phyloP scores from a whole-genome alignment of 108 stramenopile species.

The Seminavis robusta region DNA sequence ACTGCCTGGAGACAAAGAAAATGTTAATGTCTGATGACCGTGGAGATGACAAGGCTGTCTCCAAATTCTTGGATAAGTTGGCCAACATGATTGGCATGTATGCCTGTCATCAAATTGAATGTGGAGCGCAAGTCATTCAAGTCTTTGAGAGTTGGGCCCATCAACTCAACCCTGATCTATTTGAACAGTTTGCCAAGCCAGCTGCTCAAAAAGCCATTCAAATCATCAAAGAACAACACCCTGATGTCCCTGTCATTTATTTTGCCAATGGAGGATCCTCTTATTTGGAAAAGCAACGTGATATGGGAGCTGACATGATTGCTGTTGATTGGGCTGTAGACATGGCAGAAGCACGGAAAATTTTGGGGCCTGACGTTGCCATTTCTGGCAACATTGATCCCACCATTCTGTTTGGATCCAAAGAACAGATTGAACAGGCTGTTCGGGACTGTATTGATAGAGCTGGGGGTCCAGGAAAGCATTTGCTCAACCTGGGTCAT shows the following conservation, averaged over 20 bases:
- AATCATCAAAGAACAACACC: constrained; percentile 86
- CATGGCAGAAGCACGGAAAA: constrained; percentile 79
- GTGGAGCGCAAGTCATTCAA: constrained; percentile 97
- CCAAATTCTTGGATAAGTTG: constrained; percentile 81
- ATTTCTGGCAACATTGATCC: constrained; percentile 95
- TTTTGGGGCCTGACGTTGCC: constrained; percentile 79
- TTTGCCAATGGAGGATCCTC: constrained; percentile 96
- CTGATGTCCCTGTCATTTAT: constrained; percentile 94
- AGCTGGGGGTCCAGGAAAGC: constrained; percentile 91
- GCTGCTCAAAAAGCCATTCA: constrained; percentile 83
- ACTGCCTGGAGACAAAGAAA: constrained; percentile 80
- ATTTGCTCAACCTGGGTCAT: constrained; percentile 96
- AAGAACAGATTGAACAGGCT: constrained; percentile 84
- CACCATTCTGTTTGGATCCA: constrained; percentile 87
- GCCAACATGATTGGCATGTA: constrained; percentile 90
- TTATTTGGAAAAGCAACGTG: constrained; percentile 87
- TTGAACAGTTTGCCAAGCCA: constrained; percentile 88
- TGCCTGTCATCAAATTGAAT: constrained; percentile 94
- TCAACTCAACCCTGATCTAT: constrained; percentile 81
- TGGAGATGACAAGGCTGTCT: constrained; percentile 65
- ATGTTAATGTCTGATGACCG: constrained; percentile 86
- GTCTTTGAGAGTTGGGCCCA: constrained; percentile 99
- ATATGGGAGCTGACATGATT: constrained; percentile 91
- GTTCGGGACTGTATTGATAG: constrained; percentile 90
- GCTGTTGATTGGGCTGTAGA: constrained; percentile 88